phyloP scores from a whole-genome alignment of 75 land plant genomes.

The Ceratopteris richardii region DNA sequence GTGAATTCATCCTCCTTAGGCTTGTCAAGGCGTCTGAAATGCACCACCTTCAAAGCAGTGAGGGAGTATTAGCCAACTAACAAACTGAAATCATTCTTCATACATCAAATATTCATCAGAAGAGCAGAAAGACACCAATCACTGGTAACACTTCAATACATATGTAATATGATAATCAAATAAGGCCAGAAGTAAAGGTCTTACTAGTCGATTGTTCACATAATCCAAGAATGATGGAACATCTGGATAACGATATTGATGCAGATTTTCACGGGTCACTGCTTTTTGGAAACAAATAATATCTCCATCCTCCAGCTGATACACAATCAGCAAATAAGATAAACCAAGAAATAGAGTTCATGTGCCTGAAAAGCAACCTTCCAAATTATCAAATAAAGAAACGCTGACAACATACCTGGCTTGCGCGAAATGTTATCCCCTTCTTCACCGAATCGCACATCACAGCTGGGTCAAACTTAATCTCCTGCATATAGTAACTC shows the following conservation, averaged over 20 bases:
- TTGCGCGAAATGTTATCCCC: conserved; percentile 53
- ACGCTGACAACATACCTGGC: conserved; percentile 47
- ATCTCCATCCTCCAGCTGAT: conserved; percentile 97
- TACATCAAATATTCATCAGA: too few species aligned
- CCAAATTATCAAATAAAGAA: too few species aligned
- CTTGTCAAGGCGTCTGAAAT: conserved; percentile 41
- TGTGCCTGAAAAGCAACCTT: too few species aligned
- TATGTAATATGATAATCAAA: too few species aligned
- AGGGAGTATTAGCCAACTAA: too few species aligned
- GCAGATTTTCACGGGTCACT: conserved; percentile 37
- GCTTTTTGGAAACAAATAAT: conserved; percentile 87
- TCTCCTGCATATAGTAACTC: conserved; percentile 48
- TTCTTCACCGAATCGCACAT: conserved; percentile 95
- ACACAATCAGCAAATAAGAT: background rate
- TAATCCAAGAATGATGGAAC: conserved; percentile 93
- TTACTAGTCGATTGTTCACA: conserved; percentile 92
- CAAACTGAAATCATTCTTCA: background rate
- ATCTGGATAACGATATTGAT: conserved; percentile 68
- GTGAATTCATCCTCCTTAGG: conserved; percentile 49
- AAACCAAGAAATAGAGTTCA: too few species aligned
- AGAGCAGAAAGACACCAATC: background rate
- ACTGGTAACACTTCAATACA: background rate
- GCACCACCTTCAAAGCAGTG: conserved; percentile 30
- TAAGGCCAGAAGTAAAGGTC: background rate
- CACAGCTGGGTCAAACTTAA: conserved; percentile 94